Evolutionary conservation across 2,329 filamentous ascomycete genomes (phyloP).

Genomic region (Pseudohalonectria lignicola): DNA sequence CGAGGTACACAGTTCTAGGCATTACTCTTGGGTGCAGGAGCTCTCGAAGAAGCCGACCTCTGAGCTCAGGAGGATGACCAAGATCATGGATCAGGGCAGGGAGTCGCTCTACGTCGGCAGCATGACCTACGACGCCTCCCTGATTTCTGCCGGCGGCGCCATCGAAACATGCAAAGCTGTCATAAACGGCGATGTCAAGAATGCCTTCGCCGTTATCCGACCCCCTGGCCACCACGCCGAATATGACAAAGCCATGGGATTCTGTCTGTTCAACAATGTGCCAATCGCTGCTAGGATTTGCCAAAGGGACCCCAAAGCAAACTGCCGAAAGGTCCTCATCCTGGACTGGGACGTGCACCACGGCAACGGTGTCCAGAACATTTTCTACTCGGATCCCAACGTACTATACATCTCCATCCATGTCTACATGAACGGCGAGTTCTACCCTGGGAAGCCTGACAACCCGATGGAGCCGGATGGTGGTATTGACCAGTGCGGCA

Average conservation of each 20-base stretch:
- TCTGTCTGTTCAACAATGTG: conserved; percentile 97
- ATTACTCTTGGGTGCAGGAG: conserved; percentile 66
- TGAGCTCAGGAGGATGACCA: conserved; percentile 58
- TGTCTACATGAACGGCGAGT: conserved; percentile 71
- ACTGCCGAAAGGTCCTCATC: conserved; percentile 81
- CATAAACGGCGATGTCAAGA: conserved; percentile 72
- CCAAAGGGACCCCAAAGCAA: conserved; percentile 67
- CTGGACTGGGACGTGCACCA: conserved; percentile 81
- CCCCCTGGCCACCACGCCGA: conserved; percentile 96
- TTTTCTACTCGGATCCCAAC: conserved; percentile 90
- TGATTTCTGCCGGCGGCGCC: conserved; percentile 80
- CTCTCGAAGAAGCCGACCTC: conserved; percentile 43
- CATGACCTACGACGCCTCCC: conserved; percentile 69
- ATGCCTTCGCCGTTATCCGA: conserved; percentile 89
- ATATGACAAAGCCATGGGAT: conserved; percentile 74
- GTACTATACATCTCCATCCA: conserved; percentile 93
- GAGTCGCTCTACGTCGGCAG: conserved; percentile 78
- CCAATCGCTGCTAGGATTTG: conserved; percentile 85
- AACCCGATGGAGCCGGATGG: conserved; percentile 48
- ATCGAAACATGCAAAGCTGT: conserved; percentile 96
- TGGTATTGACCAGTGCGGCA: conserved; percentile 47
- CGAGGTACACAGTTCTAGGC: conserved; percentile 64
- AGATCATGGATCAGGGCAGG: conserved; percentile 47
- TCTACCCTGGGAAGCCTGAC: conserved; percentile 66
- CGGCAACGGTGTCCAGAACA: conserved; percentile 91